Conservation (phyloP, 371 early-diverging fungal genomes). For the Apophysomyces ossiformis region DNA sequence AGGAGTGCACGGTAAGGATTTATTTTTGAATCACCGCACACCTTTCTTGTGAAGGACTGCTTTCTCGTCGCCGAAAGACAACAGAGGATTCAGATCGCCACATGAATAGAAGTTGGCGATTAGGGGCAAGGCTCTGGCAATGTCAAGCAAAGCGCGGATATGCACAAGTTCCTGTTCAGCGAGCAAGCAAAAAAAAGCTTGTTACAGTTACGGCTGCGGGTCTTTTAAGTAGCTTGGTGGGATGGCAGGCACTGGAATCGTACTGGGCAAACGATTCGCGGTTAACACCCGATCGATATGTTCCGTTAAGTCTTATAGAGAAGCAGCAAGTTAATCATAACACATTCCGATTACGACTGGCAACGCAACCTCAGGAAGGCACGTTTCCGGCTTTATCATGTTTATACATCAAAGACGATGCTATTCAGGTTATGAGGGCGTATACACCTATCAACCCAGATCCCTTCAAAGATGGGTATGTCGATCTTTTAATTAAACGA, state of each 20-base stretch:
- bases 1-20: not conserved
- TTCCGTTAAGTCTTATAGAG: constrained; percentile 29
- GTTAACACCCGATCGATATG: constrained; percentile 31
- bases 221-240: not conserved
- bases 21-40: not conserved
- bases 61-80: too few relatives aligned
- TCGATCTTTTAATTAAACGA: constrained; percentile 67
- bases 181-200: not conserved
- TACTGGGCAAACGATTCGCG: constrained; percentile 12
- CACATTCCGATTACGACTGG: constrained; percentile 37
- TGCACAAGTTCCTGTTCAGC: not conserved
- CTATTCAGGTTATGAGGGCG: constrained; percentile 68
- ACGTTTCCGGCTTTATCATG: constrained; percentile 53
- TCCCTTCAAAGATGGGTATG: constrained; percentile 47
- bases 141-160: not conserved
- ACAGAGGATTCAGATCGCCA: too few relatives aligned
- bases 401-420: constrained; percentile 67
- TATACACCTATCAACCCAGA: constrained; percentile 66
- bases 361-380: constrained; percentile 17
- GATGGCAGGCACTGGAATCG: constrained; percentile 53
- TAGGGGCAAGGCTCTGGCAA: not conserved
- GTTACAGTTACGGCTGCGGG: not conserved
- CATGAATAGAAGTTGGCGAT: not conserved
- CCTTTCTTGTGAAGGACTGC: too few relatives aligned
- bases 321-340: constrained; percentile 39